Evolutionary conservation across 1,139 yeast genomes (phyloP).

Genomic region (Lodderomyces metapsilosis): DNA sequence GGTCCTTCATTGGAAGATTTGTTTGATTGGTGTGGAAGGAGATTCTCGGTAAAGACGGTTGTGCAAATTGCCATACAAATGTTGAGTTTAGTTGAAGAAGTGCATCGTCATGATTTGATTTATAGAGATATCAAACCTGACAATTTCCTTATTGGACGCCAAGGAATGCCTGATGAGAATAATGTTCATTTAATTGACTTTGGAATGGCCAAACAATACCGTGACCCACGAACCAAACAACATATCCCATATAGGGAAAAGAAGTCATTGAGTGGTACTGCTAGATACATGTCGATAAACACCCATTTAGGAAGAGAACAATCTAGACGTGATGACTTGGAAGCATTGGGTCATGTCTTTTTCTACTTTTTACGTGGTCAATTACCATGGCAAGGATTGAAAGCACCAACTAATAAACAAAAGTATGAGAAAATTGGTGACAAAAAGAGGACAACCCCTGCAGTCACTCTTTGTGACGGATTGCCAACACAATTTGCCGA

Average conservation of each 20-base stretch:
- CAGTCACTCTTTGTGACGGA: slow-evolving; percentile 74
- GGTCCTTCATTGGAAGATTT: slow-evolving; percentile 96
- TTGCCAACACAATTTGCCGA: slow-evolving; percentile 87
- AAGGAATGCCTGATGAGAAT: slow-evolving; percentile 50
- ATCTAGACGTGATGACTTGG: slow-evolving; percentile 92
- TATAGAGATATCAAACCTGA: slow-evolving; percentile 97
- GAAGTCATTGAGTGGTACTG: slow-evolving; percentile 92
- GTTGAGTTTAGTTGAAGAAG: slow-evolving; percentile 81
- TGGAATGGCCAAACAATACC: slow-evolving; percentile 97
- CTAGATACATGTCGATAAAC: slow-evolving; percentile 95
- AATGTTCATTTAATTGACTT: slow-evolving; percentile 74
- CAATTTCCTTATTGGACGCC: slow-evolving; percentile 82
- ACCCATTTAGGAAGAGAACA: slow-evolving; percentile 98
- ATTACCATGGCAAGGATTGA: slow-evolving; percentile 97
- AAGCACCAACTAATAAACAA: slow-evolving; percentile 96
- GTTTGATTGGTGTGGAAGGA: slow-evolving; percentile 97
- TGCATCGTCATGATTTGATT: slow-evolving; percentile 86
- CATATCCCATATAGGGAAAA: slow-evolving; percentile 97
- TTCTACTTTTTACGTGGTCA: slow-evolving; percentile 91
- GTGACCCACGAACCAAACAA: slow-evolving; percentile 92
- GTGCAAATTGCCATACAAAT: slow-evolving; percentile 90
- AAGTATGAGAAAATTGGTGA: slow-evolving; percentile 97
- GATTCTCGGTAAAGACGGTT: slow-evolving; percentile 83
- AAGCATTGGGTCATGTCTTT: slow-evolving; percentile 92
- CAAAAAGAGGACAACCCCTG: slow-evolving; percentile 83